phyloP scores from a whole-genome alignment of 2,329 filamentous ascomycete species.

The Alternaria gaisen region DNA sequence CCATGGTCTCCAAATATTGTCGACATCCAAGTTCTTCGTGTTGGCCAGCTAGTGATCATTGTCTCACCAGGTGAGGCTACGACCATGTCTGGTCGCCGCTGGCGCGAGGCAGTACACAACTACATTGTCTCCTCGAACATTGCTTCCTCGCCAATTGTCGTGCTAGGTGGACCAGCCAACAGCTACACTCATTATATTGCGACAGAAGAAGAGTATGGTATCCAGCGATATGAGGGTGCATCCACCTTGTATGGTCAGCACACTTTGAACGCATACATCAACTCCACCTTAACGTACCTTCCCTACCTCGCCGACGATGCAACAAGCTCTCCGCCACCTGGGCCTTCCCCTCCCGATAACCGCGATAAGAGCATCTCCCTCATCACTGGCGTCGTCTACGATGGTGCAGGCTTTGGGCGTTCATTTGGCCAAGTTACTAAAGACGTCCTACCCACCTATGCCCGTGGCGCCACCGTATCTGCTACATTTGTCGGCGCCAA shows the following conservation, averaged over 20 bases:
- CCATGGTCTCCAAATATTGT: constrained; percentile 91
- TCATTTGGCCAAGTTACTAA: constrained; percentile 73
- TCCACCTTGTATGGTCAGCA: constrained; percentile 87
- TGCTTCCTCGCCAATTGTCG: constrained; percentile 64
- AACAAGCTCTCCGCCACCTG: constrained; percentile 54
- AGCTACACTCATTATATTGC: constrained; percentile 86
- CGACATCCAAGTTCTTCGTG: constrained; percentile 84
- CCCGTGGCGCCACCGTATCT: constrained; percentile 68
- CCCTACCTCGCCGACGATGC: constrained; percentile 65
- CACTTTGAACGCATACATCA: constrained; percentile 86
- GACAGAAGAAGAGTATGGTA: constrained; percentile 79
- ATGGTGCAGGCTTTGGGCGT: constrained; percentile 71
- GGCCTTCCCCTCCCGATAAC: constrained; percentile 79
- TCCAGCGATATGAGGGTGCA: constrained; percentile 95
- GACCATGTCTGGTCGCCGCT: constrained; percentile 90
- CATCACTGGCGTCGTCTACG: constrained; percentile 80
- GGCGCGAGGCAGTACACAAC: constrained; percentile 65
- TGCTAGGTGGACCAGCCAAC: constrained; percentile 89
- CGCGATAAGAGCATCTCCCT: constrained; percentile 78
- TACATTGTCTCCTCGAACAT: constrained; percentile 32
- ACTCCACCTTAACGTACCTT: constrained; percentile 78
- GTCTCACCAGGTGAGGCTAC: constrained; percentile 87
- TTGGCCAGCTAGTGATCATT: constrained; percentile 84
- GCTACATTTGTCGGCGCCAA: constrained; percentile 86
- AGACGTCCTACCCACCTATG: constrained; percentile 65